These are phyloP conservation scores for Nicotiana otophora DNA, from an alignment of 257 asterid genomes.

Conservation along the genomic window DNA sequence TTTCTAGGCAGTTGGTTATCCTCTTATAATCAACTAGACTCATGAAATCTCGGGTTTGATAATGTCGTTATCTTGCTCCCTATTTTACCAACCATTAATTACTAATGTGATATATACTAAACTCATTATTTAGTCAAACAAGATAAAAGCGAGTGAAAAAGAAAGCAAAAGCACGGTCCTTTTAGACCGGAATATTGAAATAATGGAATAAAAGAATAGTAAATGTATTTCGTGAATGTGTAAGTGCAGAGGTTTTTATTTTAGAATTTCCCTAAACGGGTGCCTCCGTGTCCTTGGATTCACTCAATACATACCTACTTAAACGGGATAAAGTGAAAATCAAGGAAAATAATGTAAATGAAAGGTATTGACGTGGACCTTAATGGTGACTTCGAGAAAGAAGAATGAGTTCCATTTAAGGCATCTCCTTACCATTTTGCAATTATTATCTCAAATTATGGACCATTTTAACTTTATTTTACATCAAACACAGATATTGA, in stretches of 20 bases:
- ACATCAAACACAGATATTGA: neutral
- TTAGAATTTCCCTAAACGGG: neutral
- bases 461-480: neutral
- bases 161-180: neutral
- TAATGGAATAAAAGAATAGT: neutral
- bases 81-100: neutral
- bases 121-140: neutral
- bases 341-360: neutral
- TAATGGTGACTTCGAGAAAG: neutral
- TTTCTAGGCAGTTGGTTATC: neutral
- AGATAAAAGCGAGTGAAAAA: neutral
- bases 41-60: neutral
- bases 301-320: neutral
- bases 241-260: neutral
- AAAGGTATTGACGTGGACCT: neutral
- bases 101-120: neutral
- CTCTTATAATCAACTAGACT: neutral
- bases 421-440: neutral
- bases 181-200: neutral
- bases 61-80: conserved; percentile 4
- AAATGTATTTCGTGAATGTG: neutral
- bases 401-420: conserved; percentile 4
- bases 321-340: neutral
- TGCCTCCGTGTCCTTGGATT: neutral
- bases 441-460: neutral